Evolutionary conservation across 2,329 filamentous ascomycete genomes (phyloP), one percentile per base, ranked within the genome.

Genomic region (Elsinoe australis): DNA sequence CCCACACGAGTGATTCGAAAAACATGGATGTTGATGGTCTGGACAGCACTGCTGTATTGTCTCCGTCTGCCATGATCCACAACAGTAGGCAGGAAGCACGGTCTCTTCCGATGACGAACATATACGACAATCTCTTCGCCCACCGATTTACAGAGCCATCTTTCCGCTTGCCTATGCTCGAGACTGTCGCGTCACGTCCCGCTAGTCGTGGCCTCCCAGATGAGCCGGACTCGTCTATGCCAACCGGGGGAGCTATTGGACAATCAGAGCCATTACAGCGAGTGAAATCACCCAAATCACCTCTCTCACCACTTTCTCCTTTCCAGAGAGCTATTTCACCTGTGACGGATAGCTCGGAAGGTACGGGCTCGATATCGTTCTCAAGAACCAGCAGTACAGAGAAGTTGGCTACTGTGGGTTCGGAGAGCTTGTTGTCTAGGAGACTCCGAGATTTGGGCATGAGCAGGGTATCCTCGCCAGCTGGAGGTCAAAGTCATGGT

Each of bases 391-490:
- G 47, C 22, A 64, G 60, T 6, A 87, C 88, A 59, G 76, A 77
- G 58, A 88, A 88, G 60, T 74, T 87, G 15, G 79, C 61, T 56
- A 83, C 75, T 59, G 80, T 79, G 4, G 80, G 87, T 52, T 63
- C 64, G 24, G 64, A 65, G n/a, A 67, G 66, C 49, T 71, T 92
- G 12, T 67, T 92, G 12, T 85, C 85, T 8, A 79, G 79, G 60
- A 75, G 80, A 49, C 67, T 90, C 35, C 75, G 79, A 54, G 76
- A 78, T 4, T 66, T 86, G 4, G 83, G 79, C 29, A 67, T 73
- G 9, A 44, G 32, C 12, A 45, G 39, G 29, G 33, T 19, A 8
- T 19, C 44, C 15, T 21, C 24, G 28, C 31, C 44, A 5, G 19
- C 10, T 34, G 29, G 21, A 5, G 44, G 44, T 19, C 26, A n/a